A percentile compares a stretch with the other conserved stretches of the same genome.
phyloP scores from a whole-genome alignment of 2,329 filamentous ascomycete species.

The Alternaria sp. region DNA sequence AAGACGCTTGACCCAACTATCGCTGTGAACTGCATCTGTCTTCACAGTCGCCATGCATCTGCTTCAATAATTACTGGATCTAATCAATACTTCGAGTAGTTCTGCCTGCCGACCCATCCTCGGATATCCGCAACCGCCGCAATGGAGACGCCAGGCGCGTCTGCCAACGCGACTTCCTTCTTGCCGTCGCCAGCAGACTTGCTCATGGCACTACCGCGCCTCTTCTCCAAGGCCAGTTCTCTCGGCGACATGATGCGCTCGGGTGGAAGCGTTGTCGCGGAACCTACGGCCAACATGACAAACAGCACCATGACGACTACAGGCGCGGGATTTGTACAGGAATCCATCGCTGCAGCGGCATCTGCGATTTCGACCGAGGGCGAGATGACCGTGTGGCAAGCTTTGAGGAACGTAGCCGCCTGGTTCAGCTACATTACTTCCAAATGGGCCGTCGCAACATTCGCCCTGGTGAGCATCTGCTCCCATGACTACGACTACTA shows the following conservation, averaged over 20 bases:
- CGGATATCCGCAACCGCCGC: conserved; percentile 14
- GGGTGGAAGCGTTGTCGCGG: conserved; percentile 65
- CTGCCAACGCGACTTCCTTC: conserved; percentile 45
- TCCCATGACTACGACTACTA: conserved; percentile 2
- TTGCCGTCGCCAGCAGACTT: conserved; percentile 71
- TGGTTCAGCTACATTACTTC: conserved; percentile 76
- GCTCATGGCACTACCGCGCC: conserved; percentile 71
- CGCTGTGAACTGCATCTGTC: background rate
- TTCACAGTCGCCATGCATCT: conserved; percentile 4
- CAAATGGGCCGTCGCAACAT: conserved; percentile 85
- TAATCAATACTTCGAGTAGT: background rate
- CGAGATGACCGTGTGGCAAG: conserved; percentile 56
- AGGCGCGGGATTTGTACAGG: conserved; percentile 50
- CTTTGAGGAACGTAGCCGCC: conserved; percentile 74
- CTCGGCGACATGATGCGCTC: conserved; percentile 63
- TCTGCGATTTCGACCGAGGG: conserved; percentile 39
- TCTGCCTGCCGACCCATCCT: conserved; percentile 7
- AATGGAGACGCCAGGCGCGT: conserved; percentile 34
- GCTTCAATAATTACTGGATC: background rate
- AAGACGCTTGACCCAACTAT: background rate
- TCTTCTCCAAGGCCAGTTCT: conserved; percentile 72
- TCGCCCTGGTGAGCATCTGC: conserved; percentile 67
- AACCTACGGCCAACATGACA: conserved; percentile 59
- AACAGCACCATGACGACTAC: conserved; percentile 48
- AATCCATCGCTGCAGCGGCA: conserved; percentile 51